These are phyloP conservation scores for Amylostereum chailletii DNA, from an alignment of 1,284 basidiomycete species.

Conservation along the genomic window DNA sequence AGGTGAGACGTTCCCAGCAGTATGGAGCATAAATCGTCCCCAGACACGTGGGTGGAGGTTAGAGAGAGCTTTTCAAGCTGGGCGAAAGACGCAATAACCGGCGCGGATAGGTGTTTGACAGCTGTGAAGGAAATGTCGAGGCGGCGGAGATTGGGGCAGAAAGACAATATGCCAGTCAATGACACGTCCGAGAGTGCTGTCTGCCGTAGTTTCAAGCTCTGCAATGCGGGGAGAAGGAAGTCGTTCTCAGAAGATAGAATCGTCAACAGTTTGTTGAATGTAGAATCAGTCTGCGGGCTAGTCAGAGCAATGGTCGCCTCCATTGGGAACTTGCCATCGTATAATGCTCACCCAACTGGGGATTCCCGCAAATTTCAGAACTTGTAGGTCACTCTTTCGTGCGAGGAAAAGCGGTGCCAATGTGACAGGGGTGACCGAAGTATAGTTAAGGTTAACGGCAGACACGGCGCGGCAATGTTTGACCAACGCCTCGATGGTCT, in stretches of 20 bases:
- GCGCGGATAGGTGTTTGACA: constrained; percentile 28
- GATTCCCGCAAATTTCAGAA: constrained; percentile 56
- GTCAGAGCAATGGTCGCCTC: constrained; percentile 1
- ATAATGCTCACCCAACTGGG: constrained; percentile 41
- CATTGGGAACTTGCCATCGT: background rate
- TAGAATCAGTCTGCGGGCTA: constrained; percentile 43
- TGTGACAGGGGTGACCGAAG: constrained; percentile 40
- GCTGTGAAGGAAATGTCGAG: constrained; percentile 60
- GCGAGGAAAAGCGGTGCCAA: constrained; percentile 34
- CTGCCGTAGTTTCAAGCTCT: constrained; percentile 52
- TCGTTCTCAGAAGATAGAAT: constrained; percentile 16
- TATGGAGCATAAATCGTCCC: constrained; percentile 30
- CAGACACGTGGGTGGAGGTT: constrained; percentile 43
- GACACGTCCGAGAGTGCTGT: constrained; percentile 40
- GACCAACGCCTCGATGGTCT: constrained; percentile 36
- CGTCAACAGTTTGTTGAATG: constrained; percentile 36
- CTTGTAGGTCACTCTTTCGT: constrained; percentile 34
- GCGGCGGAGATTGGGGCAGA: constrained; percentile 42
- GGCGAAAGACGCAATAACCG: constrained; percentile 14
- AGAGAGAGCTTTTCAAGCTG: constrained; percentile 50
- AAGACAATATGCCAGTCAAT: constrained; percentile 30
- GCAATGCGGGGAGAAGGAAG: constrained; percentile 30
- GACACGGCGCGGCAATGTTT: constrained; percentile 34
- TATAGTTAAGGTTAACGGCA: constrained; percentile 53
- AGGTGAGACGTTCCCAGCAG: constrained; percentile 32